Evolutionary conservation across 2,329 filamentous ascomycete species (phyloP).

Genomic region (Cordyceps pruinosa): DNA sequence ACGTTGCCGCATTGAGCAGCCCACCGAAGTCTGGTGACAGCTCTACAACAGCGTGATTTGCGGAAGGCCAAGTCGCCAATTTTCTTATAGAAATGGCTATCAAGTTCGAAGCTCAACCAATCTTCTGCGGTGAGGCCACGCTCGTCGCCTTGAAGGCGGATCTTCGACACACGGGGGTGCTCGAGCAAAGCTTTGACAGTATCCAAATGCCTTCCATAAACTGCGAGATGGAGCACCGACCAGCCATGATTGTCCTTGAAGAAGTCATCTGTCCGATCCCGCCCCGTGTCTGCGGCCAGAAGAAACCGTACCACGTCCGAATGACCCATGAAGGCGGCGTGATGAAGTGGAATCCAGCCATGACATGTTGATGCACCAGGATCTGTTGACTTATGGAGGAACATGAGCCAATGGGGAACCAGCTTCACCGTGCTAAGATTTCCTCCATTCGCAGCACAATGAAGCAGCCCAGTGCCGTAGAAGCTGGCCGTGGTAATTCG

Average conservation of each 20-base stretch:
- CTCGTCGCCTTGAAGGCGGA: neutral
- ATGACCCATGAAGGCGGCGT: conserved; percentile 21
- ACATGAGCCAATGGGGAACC: conserved; percentile 14
- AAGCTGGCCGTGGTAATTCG: conserved; percentile 1
- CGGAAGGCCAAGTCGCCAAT: conserved; percentile 21
- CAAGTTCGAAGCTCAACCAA: neutral
- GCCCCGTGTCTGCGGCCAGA: neutral
- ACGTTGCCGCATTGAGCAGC: conserved; percentile 18
- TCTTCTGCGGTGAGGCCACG: neutral
- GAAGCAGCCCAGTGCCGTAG: conserved; percentile 18
- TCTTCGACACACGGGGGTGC: neutral
- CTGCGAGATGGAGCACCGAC: conserved; percentile 21
- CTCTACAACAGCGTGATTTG: conserved; percentile 23
- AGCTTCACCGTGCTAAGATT: conserved; percentile 12
- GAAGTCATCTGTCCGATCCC: conserved; percentile 8
- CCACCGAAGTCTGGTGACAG: conserved; percentile 20
- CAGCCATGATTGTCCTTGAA: conserved; percentile 21
- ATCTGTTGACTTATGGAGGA: too few species aligned
- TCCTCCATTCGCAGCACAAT: conserved; percentile 17
- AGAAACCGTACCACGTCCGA: conserved; percentile 14
- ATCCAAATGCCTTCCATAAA: conserved; percentile 18
- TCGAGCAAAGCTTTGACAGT: conserved; percentile 17
- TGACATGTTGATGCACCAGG: conserved; percentile 16
- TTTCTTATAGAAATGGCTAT: conserved; percentile 17
- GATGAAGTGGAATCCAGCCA: conserved; percentile 17